Conservation (phyloP, 148 eudicot genomes). For the Heliosperma pusillum region DNA sequence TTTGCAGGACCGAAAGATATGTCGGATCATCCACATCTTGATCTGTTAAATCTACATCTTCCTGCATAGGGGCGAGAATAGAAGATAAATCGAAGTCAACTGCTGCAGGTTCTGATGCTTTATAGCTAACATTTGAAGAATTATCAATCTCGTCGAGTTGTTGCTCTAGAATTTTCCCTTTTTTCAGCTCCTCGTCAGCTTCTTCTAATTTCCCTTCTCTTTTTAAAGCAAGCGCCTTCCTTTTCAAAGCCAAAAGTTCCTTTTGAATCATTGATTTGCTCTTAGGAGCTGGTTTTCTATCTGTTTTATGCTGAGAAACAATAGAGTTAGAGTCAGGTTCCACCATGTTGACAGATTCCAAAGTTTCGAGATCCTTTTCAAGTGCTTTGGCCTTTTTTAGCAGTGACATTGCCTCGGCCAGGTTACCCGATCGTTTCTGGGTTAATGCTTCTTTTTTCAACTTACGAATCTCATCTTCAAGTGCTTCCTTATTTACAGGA, state of each 20-base stretch:
- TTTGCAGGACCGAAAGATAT: conserved; percentile 63
- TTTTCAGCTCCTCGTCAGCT: conserved; percentile 81
- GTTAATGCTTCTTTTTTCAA: conserved; percentile 70
- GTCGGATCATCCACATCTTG: conserved; percentile 81
- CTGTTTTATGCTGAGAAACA: not conserved
- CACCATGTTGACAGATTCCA: conserved; percentile 17
- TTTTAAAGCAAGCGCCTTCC: conserved; percentile 77
- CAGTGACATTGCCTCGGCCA: conserved; percentile 56
- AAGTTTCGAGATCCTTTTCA: conserved; percentile 55
- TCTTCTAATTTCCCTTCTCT: conserved; percentile 82
- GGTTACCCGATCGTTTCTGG: conserved; percentile 69
- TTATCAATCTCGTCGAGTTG: conserved; percentile 78
- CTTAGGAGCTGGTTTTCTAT: conserved; percentile 47
- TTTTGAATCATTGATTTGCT: conserved; percentile 64
- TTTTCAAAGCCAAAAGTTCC: conserved; percentile 81
- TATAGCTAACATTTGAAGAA: conserved; percentile 32
- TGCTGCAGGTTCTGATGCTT: conserved; percentile 11
- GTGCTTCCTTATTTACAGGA: conserved; percentile 32
- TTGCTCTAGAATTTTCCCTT: conserved; percentile 78
- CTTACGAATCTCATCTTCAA: conserved; percentile 48
- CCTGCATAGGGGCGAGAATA: conserved; percentile 36
- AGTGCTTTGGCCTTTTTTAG: conserved; percentile 70
- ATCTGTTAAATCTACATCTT: conserved; percentile 67
- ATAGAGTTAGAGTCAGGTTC: conserved; percentile 17
- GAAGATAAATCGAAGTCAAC: conserved; percentile 32